A percentile compares a stretch with the other conserved stretches of the same genome.
Evolutionary conservation across 306 rosid species (phyloP).

Genomic region (Elaeagnus macrophylla): DNA sequence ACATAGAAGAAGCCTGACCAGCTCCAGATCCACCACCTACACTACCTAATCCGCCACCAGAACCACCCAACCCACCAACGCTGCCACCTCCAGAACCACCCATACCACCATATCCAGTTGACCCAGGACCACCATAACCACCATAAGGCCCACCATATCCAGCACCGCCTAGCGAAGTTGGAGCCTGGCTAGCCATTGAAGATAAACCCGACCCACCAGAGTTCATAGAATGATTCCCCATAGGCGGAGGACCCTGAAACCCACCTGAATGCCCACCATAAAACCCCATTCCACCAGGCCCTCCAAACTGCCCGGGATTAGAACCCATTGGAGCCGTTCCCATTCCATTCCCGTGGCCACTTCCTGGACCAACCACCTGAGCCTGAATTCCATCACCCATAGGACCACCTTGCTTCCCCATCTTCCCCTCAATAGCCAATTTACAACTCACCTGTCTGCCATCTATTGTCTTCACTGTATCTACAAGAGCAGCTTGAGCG

Average conservation of each 20-base stretch:
- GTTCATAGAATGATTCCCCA: constrained; percentile 48
- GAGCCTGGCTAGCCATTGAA: constrained; percentile 40
- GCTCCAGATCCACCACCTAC: constrained; percentile 21
- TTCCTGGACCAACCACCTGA: constrained; percentile 35
- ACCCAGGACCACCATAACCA: constrained; percentile 17
- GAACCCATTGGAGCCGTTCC: constrained; percentile 29
- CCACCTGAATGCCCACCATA: constrained; percentile 65
- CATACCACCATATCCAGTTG: constrained; percentile 13
- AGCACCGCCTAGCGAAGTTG: constrained; percentile 39
- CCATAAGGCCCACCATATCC: constrained; percentile 37
- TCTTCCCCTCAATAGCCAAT: constrained; percentile 79
- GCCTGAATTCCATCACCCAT: constrained; percentile 42
- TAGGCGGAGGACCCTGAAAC: constrained; percentile 42
- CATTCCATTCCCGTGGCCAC: constrained; percentile 30
- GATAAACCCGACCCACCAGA: constrained; percentile 50
- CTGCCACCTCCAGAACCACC: constrained; percentile 22
- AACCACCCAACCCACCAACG: constrained; percentile 2
- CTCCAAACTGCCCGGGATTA: constrained; percentile 50
- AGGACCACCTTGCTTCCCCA: constrained; percentile 44
- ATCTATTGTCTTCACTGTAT: constrained; percentile 76
- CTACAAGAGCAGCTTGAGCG: constrained; percentile 71
- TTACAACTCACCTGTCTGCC: constrained; percentile 78
- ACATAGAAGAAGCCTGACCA: constrained; percentile 45
- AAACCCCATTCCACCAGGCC: constrained; percentile 51
- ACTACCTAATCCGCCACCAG: constrained; percentile 20